Evolutionary conservation across 257 asterid species (phyloP), one percentile per base, ranked within the genome.

Genomic region (Forsythia viridissima): DNA sequence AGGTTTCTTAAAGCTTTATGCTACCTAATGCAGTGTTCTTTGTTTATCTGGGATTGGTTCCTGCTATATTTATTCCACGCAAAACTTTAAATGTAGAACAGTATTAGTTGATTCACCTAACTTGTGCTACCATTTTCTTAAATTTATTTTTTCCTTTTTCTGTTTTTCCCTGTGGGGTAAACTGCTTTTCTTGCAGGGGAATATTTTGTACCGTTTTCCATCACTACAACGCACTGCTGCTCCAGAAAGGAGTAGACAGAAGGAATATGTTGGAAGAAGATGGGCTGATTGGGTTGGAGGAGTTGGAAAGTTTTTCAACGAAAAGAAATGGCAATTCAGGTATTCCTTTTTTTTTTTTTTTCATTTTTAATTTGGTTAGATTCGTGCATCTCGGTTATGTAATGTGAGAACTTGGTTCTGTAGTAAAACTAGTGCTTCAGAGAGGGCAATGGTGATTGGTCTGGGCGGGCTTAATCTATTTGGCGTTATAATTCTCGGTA

Each of bases 161-260:
- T 41, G 43, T 18, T 20, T 44, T 63, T 57, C 75, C 77, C 13
- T 41, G 37, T 75, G 75, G 40, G 37, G 3, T 42, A 51, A 74
- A 75, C 75, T 68, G 52, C 80, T 38, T 48, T 78, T 70, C 77
- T 43, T 83, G 84, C 95, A 96, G 99, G 99, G 99, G 44, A 92
- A 93, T 80, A 96, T 96, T 81, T 86, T 96, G 73, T 96, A 96
- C 90, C 91, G 95, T 71, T 96, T 96, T 83, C 98, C 99, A 73
- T 92, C 98, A 70, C 87, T 96, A 52, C 99, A 96, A 83, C 99
- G 99, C 76, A 96, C 99, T 61, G 99, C 97, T 78, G 74, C 92
- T 74, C 90, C 89, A n/a, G 93, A 86, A 79, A 87, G 86, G 85
- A 85, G 89, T 82, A 88, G 89, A 69, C 86, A 86, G 89, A 93